Percentiles rank a stretch among this genome's conserved stretches.
Evolutionary conservation across 331 rosid genomes (phyloP).

Genomic region (Acacia pycnantha): DNA sequence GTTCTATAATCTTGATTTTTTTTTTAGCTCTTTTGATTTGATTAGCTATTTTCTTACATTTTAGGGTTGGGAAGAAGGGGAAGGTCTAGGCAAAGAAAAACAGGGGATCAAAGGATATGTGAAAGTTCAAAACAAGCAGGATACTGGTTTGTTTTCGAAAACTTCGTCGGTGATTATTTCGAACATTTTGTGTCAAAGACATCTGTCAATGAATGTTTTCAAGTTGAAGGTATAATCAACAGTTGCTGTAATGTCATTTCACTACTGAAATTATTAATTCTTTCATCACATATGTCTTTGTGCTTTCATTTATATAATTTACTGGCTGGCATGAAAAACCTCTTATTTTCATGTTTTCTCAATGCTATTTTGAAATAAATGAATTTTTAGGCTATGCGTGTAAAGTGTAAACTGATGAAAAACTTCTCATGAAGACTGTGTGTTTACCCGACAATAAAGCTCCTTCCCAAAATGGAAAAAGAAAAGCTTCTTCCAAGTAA

Average conservation of each 20-base stretch:
- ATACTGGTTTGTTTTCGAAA: slow-evolving; percentile 55
- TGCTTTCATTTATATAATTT: background rate
- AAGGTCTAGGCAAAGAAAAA: slow-evolving; percentile 92
- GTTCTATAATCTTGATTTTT: too few species aligned
- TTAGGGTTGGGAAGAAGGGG: slow-evolving; percentile 99
- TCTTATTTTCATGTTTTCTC: background rate
- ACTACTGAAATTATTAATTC: slow-evolving; percentile 6
- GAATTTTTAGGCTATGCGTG: background rate
- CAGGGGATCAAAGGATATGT: slow-evolving; percentile 91
- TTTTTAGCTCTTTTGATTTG: background rate
- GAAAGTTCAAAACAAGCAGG: slow-evolving; percentile 79
- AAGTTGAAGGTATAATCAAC: slow-evolving; percentile 50
- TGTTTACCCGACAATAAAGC: background rate
- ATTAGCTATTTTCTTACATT: background rate
- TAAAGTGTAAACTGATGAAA: too few species aligned
- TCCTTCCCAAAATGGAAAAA: background rate
- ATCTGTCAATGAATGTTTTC: slow-evolving; percentile 34
- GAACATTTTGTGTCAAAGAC: slow-evolving; percentile 22
- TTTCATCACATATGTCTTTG: background rate
- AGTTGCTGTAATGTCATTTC: background rate
- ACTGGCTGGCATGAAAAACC: background rate
- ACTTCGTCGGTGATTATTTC: background rate
- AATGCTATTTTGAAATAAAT: background rate
- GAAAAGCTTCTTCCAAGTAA: background rate
- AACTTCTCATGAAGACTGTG: background rate